A percentile compares a stretch with the other conserved stretches of the same genome.
Conservation (phyloP, 2,329 filamentous ascomycete species). For the Cladosporium halotolerans region DNA sequence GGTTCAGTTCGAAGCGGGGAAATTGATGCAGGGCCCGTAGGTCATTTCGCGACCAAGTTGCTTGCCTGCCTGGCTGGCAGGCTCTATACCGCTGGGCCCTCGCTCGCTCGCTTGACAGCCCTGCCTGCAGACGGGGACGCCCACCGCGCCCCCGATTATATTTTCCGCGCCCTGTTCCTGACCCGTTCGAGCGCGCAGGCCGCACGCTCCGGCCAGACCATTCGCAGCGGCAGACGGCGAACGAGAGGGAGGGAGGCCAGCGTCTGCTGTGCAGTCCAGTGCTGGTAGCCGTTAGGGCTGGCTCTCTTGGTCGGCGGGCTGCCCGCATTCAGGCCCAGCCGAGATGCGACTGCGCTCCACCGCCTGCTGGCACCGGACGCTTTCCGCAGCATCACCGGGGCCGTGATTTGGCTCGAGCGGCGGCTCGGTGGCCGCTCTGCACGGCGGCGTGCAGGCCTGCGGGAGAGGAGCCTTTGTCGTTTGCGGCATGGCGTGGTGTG, state of each 20-base stretch:
- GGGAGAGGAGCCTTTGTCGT: too few relatives aligned
- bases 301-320: too few relatives aligned
- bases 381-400: neutral
- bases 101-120: slow-evolving; percentile 6
- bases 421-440: neutral
- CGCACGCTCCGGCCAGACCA: too few relatives aligned
- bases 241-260: too few relatives aligned
- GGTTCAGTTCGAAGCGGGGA: slow-evolving; percentile 1
- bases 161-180: slow-evolving; percentile 1
- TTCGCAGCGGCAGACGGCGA: too few relatives aligned
- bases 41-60: too few relatives aligned
- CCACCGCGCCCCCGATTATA: neutral
- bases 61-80: too few relatives aligned
- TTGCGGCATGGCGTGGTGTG: too few relatives aligned
- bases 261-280: too few relatives aligned
- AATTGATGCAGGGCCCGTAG: slow-evolving; percentile 1
- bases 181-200: too few relatives aligned
- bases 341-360: slow-evolving; percentile 5
- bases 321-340: neutral
- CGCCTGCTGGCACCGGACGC: neutral
- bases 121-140: neutral
- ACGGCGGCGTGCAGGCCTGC: neutral
- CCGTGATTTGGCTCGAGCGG: slow-evolving; percentile 4
- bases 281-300: too few relatives aligned
- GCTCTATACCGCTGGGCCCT: neutral